Percentiles rank a stretch among this genome's conserved stretches.
phyloP scores from a whole-genome alignment of 148 eudicot genomes.

The Rhododendron mucronatum region DNA sequence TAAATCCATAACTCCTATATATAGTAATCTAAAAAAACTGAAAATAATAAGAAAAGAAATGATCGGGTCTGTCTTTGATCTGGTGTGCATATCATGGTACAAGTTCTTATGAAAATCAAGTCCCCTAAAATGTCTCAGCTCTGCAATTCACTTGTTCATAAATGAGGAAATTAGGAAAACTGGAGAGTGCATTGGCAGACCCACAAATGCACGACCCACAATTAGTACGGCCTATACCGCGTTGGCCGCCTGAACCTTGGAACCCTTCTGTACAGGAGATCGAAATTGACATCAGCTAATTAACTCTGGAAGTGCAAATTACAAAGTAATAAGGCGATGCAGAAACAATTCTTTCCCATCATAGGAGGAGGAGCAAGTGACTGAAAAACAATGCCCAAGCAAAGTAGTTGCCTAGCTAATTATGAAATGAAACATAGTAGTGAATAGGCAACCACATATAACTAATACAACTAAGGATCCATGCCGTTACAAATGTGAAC shows the following conservation, averaged over 20 bases:
- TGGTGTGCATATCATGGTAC: no score
- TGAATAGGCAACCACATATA: neutral
- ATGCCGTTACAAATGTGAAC: neutral
- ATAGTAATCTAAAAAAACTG: no score
- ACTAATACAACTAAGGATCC: neutral
- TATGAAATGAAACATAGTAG: neutral
- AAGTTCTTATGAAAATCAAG: neutral
- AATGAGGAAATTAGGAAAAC: neutral
- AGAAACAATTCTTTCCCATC: neutral
- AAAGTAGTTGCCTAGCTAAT: neutral
- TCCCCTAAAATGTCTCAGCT: neutral
- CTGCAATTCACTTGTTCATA: neutral
- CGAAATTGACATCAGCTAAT: neutral
- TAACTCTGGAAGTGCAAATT: neutral
- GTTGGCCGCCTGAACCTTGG: constrained; percentile 45
- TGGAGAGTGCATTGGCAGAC: neutral
- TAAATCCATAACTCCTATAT: no score
- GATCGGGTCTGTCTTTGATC: no score
- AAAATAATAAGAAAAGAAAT: no score
- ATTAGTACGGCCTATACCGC: constrained; percentile 46
- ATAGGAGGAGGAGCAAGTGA: neutral
- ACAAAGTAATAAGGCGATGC: neutral
- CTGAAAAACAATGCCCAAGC: neutral
- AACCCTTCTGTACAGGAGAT: constrained; percentile 35
- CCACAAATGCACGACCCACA: neutral